Base-by-base conservation (phyloP, 257 asterid species). In the Plantago major region DNA sequence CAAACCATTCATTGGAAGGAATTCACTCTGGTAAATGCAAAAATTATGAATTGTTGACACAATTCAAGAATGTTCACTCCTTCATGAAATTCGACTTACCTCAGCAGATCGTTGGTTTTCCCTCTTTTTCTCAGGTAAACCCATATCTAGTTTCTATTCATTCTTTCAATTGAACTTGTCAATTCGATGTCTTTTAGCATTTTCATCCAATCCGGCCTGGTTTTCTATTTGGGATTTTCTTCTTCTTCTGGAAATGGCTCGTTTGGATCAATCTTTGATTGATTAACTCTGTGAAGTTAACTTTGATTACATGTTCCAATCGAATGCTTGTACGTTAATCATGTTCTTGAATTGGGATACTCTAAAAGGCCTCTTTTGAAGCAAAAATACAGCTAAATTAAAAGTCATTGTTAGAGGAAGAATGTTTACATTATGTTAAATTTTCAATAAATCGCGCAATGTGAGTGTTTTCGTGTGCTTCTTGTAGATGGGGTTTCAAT, bases 81-180 rank as follows among this genome's bases (percentile, higher is more conserved):
- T 10, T 18, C n/a, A 62, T 60, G 75, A 58, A 62, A 66, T 46
- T 54, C 26, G 56, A 53, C 46, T 50, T 59, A 33, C 45, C 59
- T 58, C 73, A 52, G 68, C 75, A 64, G 84, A 77, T 81, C 88
- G 71, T 74, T 71, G 71, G 53, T 53, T 66, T 22, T 55, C 58
- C 68, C 68, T 59, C 55, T 16, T 30, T 40, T 40, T 49, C n/a
- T 17, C 44, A 72, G 88, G 88, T 77, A 67, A 71, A 17, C 5
- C 6, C 53, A 48, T 26, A 17, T 43, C 50, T 51, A 67, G n/a
- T n/a, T 44, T 53, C 22, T 30, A 30, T 67, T 10, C 33, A 43
- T 55, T 54, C 17, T 65, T 64, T 66, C 12, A 42, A 49, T 65
- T 67, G 47, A 65, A 14, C 47, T 19, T 63, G 49, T 22, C 12